These are phyloP conservation scores for Biscutella laevigata DNA, from an alignment of 441 rosid genomes.

Conservation along the genomic window DNA sequence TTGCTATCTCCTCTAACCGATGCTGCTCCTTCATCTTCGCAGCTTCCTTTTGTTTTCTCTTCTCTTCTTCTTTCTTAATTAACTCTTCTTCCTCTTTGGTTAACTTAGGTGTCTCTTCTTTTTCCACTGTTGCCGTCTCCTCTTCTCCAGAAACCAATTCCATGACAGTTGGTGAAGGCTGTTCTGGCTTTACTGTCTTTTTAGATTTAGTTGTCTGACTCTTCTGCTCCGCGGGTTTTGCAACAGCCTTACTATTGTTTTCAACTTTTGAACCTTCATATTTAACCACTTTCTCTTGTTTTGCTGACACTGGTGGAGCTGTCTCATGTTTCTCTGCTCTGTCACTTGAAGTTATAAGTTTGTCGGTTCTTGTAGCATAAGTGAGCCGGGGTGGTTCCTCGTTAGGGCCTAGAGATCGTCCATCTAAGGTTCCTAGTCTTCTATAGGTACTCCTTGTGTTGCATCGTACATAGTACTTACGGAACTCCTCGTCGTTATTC, in stretches of 20 bases:
- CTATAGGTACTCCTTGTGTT: constrained; percentile 51
- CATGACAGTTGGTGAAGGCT: constrained; percentile 19
- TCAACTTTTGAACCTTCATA: constrained; percentile 29
- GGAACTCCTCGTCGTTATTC: constrained; percentile 59
- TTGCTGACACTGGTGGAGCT: constrained; percentile 26
- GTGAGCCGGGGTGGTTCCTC: constrained; percentile 56
- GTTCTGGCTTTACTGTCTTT: constrained; percentile 33
- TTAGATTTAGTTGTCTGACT: constrained; percentile 32
- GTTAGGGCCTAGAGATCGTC: constrained; percentile 78
- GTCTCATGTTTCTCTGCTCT: constrained; percentile 32
- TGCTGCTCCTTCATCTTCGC: constrained; percentile 54
- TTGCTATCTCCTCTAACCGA: constrained; percentile 62
- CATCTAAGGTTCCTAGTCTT: constrained; percentile 74
- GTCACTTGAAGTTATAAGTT: constrained; percentile 27
- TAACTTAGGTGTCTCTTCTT: constrained; percentile 43
- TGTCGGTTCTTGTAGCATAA: constrained; percentile 29
- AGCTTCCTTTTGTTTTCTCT: constrained; percentile 60
- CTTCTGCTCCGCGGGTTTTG: constrained; percentile 36
- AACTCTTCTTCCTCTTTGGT: constrained; percentile 61
- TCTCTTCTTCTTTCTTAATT: constrained; percentile 56
- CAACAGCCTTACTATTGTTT: constrained; percentile 16
- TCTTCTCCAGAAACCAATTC: constrained; percentile 32
- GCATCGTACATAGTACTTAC: constrained; percentile 50
- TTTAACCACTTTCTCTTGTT: constrained; percentile 22
- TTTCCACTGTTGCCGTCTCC: constrained; percentile 26